Base-by-base conservation (phyloP, 345 rosid genomes). In the Cochlearia excelsa region DNA sequence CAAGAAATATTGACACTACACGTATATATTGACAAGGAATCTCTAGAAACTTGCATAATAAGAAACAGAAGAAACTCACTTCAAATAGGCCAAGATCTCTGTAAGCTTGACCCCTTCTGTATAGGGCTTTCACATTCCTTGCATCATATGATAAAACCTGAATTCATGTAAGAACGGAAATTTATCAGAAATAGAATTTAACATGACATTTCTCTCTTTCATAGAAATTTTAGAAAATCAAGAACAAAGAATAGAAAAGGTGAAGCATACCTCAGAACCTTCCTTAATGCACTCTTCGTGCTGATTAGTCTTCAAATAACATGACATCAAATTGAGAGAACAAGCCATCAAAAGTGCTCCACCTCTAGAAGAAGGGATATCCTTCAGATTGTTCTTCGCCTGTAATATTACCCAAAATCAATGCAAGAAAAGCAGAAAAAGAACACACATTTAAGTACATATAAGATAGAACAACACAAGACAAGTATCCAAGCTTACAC, bases 51-150 rank as follows among this genome's bases (percentile, higher is more conserved):
- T 38, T 70, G 47, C 61, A 57, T 39, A 16, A 16, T 16, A 73
- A 69, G 45, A 11, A 61, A 51, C 31, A 46, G 43, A 68, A 64
- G 57, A 76, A 16, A 81, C 99, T 80, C 73, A 90, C 99, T 71
- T 80, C 84, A 63, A 87, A 53, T 48, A 40, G 81, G 41, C 88
- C 90, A 4, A 90, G 31, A 76, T 85, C 89, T 78, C 77, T 87
- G 71, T 84, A 84, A 31, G 99, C 97, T 78, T 85, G 96, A 72
- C 99, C 99, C 70, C 97, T 90, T 48, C 99, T 79, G 75, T 94
- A 90, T 33, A 90, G 88, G 64, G 96, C 99, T 78, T 94, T 94
- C 43, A 85, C 74, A 74, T 94, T 94, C 43, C 74, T 84, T 28
- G 82, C 73, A 79, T 94, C 99, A 75, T 75, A 78, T 52, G 77